Base-by-base conservation (phyloP, 371 early-diverging fungal genomes). In the Sporodiniella umbellata region DNA sequence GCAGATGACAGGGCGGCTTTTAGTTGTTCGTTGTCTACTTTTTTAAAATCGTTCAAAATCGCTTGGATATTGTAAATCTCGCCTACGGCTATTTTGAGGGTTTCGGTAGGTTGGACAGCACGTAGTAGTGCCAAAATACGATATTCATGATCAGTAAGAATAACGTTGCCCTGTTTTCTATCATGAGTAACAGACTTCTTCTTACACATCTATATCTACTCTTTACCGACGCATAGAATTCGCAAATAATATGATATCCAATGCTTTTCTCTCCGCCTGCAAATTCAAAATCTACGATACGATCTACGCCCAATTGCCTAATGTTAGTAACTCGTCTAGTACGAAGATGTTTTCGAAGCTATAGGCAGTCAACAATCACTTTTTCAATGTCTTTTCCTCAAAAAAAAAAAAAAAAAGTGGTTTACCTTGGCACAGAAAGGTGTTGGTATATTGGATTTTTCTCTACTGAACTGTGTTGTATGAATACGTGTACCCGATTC, bases 401-500 rank as follows among this genome's bases (percentile, higher is more conserved):
- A n/a, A n/a, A n/a, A n/a, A n/a, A n/a, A n/a, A n/a, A n/a, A n/a
- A n/a, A n/a, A n/a, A n/a, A n/a, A n/a, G n/a, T n/a, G n/a, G 2
- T 8, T 28, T 75, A 83, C 85, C 71, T 95, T 96, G 60, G 86
- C 85, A 68, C 88, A 85, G 60, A 98, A 98, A 45, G 68, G 64
- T 1, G 93, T 88, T 14, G 98, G 99, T n/a, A 80, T 86, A 17
- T 70, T 70, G 1, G 86, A 80, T 64, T 94, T 94, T 53, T 95
- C 96, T 42, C 96, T 81, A 17, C 85, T 72, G 50, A 84, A 96
- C 31, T 86, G 84, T 3, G 98, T 98, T 1, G 92, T 82, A 74
- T 98, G 98, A 46, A 96, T 69, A 42, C 98, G 88, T 31, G 88
- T 89, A 40, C 99, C 99, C 0, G 91, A 90, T 65, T 98, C 98